phyloP scores from a whole-genome alignment of 2,329 filamentous ascomycete genomes.

The Calonectria fujianensis region DNA sequence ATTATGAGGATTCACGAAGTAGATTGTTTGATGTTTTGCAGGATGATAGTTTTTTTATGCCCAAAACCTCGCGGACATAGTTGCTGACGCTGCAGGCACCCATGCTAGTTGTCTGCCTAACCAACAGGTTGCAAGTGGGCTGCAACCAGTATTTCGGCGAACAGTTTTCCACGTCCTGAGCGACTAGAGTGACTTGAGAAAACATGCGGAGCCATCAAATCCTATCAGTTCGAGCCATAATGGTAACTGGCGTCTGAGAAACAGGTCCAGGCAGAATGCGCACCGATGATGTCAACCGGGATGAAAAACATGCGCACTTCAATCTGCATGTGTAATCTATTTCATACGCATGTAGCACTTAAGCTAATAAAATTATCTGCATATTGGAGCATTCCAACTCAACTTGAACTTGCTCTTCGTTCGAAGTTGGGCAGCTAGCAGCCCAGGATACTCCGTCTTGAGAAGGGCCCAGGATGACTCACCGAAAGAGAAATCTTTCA shows the following conservation, averaged over 20 bases:
- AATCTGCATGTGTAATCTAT: background rate
- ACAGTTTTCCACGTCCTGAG: background rate
- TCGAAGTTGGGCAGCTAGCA: background rate
- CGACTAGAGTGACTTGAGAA: background rate
- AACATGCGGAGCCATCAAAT: background rate
- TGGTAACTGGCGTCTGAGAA: background rate
- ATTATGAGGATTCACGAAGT: background rate
- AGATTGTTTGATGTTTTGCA: background rate
- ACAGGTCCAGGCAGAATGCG: background rate
- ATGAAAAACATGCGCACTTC: background rate
- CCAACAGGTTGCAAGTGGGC: background rate
- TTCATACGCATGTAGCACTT: background rate
- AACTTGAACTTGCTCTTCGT: background rate
- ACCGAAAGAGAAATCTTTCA: background rate
- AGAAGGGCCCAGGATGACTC: background rate
- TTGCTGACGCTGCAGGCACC: background rate
- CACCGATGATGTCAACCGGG: background rate
- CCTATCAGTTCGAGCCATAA: background rate
- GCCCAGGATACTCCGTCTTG: background rate
- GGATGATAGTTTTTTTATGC: background rate
- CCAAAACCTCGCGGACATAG: background rate
- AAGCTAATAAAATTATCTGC: background rate
- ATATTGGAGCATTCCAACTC: background rate
- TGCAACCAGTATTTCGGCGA: background rate
- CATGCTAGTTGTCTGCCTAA: background rate